Conservation (phyloP, 257 asterid species). For the Euphrasia confusa region DNA sequence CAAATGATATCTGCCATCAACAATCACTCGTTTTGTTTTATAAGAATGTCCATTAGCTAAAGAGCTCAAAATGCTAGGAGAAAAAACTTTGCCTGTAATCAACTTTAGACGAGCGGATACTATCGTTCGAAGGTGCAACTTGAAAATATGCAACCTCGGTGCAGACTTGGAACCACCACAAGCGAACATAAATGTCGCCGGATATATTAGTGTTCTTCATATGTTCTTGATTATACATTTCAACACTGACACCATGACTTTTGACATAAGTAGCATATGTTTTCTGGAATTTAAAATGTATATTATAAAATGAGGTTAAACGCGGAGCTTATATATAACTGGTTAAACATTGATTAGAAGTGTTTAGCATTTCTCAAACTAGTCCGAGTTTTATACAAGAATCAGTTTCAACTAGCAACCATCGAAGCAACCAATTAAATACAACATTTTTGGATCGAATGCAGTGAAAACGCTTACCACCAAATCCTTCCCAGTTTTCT, state of each 20-base stretch:
- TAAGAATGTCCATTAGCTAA: conserved; percentile 2
- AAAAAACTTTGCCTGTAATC: conserved; percentile 49
- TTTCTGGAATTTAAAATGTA: conserved; percentile 73
- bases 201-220: conserved; percentile 49
- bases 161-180: conserved; percentile 99
- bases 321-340: too few relatives aligned
- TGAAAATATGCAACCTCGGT: conserved; percentile 98
- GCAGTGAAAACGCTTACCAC: conserved; percentile 49
- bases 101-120: conserved; percentile 76
- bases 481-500: conserved; percentile 73
- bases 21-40: conserved; percentile 16
- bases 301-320: background rate
- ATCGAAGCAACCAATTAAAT: too few relatives aligned
- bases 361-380: too few relatives aligned
- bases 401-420: too few relatives aligned
- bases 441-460: conserved; percentile 1
- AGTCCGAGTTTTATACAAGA: too few relatives aligned
- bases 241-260: conserved; percentile 46
- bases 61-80: conserved; percentile 12
- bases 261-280: conserved; percentile 75
- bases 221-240: conserved; percentile 63
- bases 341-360: too few relatives aligned
- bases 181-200: conserved; percentile 49
- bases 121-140: conserved; percentile 91
- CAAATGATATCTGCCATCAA: conserved; percentile 77